Conservation (phyloP, 2,329 filamentous ascomycete species). For the Ustulina deusta region DNA sequence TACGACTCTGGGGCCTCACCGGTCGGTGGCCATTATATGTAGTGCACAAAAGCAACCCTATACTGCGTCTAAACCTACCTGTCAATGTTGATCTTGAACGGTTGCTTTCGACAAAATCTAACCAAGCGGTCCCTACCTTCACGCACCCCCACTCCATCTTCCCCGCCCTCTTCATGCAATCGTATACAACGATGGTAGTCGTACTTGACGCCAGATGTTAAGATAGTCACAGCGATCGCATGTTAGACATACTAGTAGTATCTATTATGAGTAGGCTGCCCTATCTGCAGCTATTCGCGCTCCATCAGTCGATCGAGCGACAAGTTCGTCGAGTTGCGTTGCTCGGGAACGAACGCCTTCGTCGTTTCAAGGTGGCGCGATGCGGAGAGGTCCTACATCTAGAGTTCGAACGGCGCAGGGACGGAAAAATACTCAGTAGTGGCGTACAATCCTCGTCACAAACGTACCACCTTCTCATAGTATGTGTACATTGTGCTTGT, state of each 20-base stretch:
- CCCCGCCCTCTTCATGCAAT: slow-evolving; percentile 10
- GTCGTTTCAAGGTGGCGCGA: neutral
- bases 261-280: too few species aligned
- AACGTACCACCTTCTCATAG: slow-evolving; percentile 22
- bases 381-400: slow-evolving; percentile 10
- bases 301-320: slow-evolving; percentile 9
- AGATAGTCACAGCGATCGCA: slow-evolving; percentile 5
- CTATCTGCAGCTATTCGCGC: slow-evolving; percentile 1
- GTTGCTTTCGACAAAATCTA: slow-evolving; percentile 17
- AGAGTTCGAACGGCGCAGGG: slow-evolving; percentile 12
- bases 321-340: slow-evolving; percentile 2
- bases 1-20: slow-evolving; percentile 31
- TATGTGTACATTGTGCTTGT: neutral
- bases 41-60: slow-evolving; percentile 34
- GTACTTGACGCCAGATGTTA: slow-evolving; percentile 12
- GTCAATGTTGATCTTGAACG: slow-evolving; percentile 13
- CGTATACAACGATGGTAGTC: slow-evolving; percentile 15
- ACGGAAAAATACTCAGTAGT: slow-evolving; percentile 1
- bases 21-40: slow-evolving; percentile 26
- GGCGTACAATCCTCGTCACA: slow-evolving; percentile 15
- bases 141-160: slow-evolving; percentile 1
- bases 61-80: slow-evolving; percentile 23
- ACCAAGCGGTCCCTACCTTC: slow-evolving; percentile 17
- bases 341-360: slow-evolving; percentile 10
- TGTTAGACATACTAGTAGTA: too few species aligned